Conservation (phyloP, 371 early-diverging fungal genomes). For the Umbelopsis sp. region DNA sequence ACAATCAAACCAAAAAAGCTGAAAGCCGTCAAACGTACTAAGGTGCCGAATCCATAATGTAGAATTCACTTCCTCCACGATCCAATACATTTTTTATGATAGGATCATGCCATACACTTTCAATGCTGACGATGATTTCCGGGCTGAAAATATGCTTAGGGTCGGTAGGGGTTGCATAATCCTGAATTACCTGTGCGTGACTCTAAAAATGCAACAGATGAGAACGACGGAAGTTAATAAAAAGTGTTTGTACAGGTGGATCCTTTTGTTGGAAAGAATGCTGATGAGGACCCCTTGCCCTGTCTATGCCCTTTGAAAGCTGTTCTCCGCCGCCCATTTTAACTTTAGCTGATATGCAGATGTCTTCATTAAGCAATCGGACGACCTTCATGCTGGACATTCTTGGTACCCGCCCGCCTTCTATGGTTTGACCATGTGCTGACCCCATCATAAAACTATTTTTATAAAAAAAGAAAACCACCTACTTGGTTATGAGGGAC, state of each 20-base stretch:
- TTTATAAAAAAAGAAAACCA: too few relatives aligned
- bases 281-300: neutral
- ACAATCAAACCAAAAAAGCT: neutral
- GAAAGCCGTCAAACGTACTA: slow-evolving; percentile 46
- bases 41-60: slow-evolving; percentile 76
- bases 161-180: slow-evolving; percentile 49
- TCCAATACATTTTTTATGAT: slow-evolving; percentile 55
- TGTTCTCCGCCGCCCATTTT: neutral
- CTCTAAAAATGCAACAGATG: slow-evolving; percentile 22
- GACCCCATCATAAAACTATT: neutral
- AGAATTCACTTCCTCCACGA: slow-evolving; percentile 65
- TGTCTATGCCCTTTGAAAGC: neutral
- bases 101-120: slow-evolving; percentile 65
- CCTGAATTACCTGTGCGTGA: slow-evolving; percentile 36
- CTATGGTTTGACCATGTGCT: too few relatives aligned
- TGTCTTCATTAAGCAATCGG: neutral
- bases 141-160: slow-evolving; percentile 46
- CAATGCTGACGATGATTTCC: slow-evolving; percentile 60
- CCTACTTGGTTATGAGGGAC: slow-evolving; percentile 36
- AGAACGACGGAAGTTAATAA: neutral
- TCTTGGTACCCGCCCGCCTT: neutral
- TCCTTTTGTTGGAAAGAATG: neutral
- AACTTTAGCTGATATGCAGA: neutral
- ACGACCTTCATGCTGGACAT: neutral
- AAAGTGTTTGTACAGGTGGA: too few relatives aligned